Percentiles rank a stretch among this genome's conserved stretches.
These are phyloP conservation scores for Microbotryum saponariae DNA, from an alignment of 1,284 basidiomycete genomes.

Conservation along the genomic window DNA sequence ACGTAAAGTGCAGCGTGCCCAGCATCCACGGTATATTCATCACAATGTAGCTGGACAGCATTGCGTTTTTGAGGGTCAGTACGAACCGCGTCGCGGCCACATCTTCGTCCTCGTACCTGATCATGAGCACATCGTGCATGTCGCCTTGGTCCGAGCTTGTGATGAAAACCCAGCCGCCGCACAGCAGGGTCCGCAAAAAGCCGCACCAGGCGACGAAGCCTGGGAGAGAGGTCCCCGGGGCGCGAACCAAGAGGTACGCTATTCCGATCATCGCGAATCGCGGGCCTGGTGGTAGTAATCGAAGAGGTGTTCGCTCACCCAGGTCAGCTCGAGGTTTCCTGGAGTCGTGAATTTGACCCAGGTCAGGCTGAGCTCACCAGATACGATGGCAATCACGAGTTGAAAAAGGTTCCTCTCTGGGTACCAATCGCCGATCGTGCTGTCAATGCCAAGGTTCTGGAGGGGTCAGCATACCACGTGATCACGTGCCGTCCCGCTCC, in stretches of 20 bases:
- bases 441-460: not conserved
- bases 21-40: slow-evolving; percentile 63
- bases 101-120: slow-evolving; percentile 57
- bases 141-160: slow-evolving; percentile 67
- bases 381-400: slow-evolving; percentile 68
- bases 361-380: slow-evolving; percentile 16
- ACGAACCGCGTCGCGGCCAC: not conserved
- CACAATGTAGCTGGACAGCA: slow-evolving; percentile 35
- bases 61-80: not conserved
- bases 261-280: slow-evolving; percentile 68
- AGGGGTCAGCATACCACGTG: slow-evolving; percentile 10
- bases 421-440: slow-evolving; percentile 83
- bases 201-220: slow-evolving; percentile 56
- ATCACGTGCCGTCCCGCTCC: not conserved
- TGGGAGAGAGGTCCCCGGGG: not conserved
- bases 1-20: slow-evolving; percentile 56
- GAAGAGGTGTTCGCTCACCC: no score
- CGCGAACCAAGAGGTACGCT: slow-evolving; percentile 46
- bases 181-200: slow-evolving; percentile 67
- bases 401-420: slow-evolving; percentile 84
- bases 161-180: slow-evolving; percentile 88
- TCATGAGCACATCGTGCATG: slow-evolving; percentile 82
- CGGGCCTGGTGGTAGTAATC: slow-evolving; percentile 58
- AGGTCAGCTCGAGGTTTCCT: not conserved
- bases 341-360: no score